Base-by-base conservation (phyloP, 345 rosid species). In the Dimocarpus longan region DNA sequence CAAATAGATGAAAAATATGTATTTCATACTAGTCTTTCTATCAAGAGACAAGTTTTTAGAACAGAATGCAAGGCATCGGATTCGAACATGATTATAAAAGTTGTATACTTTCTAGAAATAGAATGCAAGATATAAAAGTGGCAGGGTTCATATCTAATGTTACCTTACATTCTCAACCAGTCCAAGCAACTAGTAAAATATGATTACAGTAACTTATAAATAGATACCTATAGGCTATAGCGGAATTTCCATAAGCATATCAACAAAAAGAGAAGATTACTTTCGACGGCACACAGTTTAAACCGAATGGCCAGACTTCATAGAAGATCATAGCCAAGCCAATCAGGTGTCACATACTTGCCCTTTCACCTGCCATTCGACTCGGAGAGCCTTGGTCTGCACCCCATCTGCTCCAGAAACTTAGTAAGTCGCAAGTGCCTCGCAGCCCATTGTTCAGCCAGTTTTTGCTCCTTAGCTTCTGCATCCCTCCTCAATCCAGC, bases 391-490 rank as follows among this genome's bases (percentile, higher is more conserved):
- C 92, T 87, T 37, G 88, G 76, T 82, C 90, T 87, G 85, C 90
- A 87, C 26, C 88, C 86, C 84, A 91, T 85, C 81, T 93, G 98
- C 78, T 94, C 99, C 18, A 96, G 88, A 78, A 92, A 89, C 89
- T 91, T 91, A 4, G 91, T 80, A 67, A 96, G 95, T 26, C 87
- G 90, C 64, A 82, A 71, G 81, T 94, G 98, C 79, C 89, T 93
- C 0, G 85, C 84, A 4, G 90, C 84, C 99, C 97, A 94, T 81
- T 94, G 98, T 81, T 94, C 99, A 10, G 91, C 91, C 67, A 94
- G 80, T 85, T 91, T 96, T 85, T 93, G 97, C 82, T 94, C 99
- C 82, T 94, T 94, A 13, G 92, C 78, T 77, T 94, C 98, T 0
- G 99, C 98, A 19, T 96, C 98, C 78, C 93, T 86, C 76, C 95